Evolutionary conservation across 345 rosid genomes (phyloP), one percentile per base, ranked within the genome.

Genomic region (Eucalyptus decipiens): DNA sequence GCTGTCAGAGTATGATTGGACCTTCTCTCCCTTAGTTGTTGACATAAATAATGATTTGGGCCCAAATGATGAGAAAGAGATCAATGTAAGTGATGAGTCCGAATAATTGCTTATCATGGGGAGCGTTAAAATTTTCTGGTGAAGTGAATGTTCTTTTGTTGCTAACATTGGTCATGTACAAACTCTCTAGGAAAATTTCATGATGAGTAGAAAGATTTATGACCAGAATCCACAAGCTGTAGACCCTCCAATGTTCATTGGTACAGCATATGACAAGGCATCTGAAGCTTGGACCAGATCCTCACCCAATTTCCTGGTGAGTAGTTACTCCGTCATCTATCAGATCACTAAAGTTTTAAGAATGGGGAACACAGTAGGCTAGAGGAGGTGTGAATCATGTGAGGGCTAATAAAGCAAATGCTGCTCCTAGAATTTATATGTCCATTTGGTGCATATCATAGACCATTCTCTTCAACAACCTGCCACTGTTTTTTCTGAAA

Each of bases 201-300:
- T 92, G 93, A 90, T 86, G 89, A 97, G 93, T 91, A 95, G 99
- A 94, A 95, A 95, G 89, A 92, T 86, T 24, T 89, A 89, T 45
- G 96, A 94, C 88, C 92, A 91, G 86, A 93, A 94, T 90, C 51
- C 56, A 32, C 94, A 94, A 92, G 93, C 92, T 87, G 88, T 92
- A 90, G 92, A 92, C 87, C 92, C 96, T 49, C 94, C 96, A 76
- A 95, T 97, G 99, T 97, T 97, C 93, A 90, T 97, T 90, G 97
- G 98, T 43, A 96, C 98, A 51, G 92, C 98, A 85, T 97, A 97
- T 91, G 99, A 97, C 92, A 96, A 92, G 93, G 95, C 95, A 93
- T 97, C 99, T 51, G 99, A 96, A 89, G 97, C 97, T 80, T 97
- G 99, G 99, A 97, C 99, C 40, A 37, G 92, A 86, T 88, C 80